These are phyloP conservation scores for Fusarium nematophilum DNA, from an alignment of 2,329 filamentous ascomycete species.

Conservation along the genomic window DNA sequence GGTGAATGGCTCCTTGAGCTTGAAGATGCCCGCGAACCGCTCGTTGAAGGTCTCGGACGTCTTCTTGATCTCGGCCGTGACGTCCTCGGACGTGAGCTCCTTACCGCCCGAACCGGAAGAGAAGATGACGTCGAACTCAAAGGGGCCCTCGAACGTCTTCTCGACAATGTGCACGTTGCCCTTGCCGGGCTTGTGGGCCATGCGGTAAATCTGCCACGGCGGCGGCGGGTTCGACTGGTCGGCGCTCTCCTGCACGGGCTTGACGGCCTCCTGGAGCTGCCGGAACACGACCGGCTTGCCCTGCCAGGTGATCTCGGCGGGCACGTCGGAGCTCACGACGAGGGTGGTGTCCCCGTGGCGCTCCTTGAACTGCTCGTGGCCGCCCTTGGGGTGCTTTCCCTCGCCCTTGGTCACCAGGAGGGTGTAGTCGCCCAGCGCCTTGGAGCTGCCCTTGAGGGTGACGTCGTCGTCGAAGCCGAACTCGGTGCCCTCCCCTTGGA, in stretches of 20 bases:
- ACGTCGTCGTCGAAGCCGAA: conserved; percentile 70
- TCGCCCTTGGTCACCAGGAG: conserved; percentile 80
- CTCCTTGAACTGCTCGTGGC: conserved; percentile 73
- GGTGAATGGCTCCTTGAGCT: conserved; percentile 80
- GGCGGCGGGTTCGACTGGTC: conserved; percentile 78
- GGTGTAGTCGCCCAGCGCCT: conserved; percentile 81
- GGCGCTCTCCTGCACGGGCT: conserved; percentile 60
- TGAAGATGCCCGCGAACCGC: conserved; percentile 75
- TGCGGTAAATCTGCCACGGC: conserved; percentile 85
- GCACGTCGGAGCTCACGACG: conserved; percentile 76
- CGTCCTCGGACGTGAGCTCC: conserved; percentile 67
- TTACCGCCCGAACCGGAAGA: conserved; percentile 77
- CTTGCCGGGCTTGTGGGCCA: conserved; percentile 73
- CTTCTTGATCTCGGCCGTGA: conserved; percentile 76
- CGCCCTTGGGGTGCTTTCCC: conserved; percentile 69
- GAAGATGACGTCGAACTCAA: conserved; percentile 94
- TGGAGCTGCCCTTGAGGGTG: conserved; percentile 75
- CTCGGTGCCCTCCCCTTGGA: conserved; percentile 64
- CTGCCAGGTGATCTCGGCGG: conserved; percentile 83
- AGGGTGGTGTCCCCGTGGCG: conserved; percentile 82
- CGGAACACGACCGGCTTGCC: conserved; percentile 73
- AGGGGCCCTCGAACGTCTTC: conserved; percentile 89
- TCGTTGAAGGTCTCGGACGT: conserved; percentile 76
- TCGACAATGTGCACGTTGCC: conserved; percentile 92
- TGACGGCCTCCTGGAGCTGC: conserved; percentile 63